Evolutionary conservation across 2,329 filamentous ascomycete genomes (phyloP), one percentile per base, ranked within the genome.

Genomic region (Cladorrhinum sp.): DNA sequence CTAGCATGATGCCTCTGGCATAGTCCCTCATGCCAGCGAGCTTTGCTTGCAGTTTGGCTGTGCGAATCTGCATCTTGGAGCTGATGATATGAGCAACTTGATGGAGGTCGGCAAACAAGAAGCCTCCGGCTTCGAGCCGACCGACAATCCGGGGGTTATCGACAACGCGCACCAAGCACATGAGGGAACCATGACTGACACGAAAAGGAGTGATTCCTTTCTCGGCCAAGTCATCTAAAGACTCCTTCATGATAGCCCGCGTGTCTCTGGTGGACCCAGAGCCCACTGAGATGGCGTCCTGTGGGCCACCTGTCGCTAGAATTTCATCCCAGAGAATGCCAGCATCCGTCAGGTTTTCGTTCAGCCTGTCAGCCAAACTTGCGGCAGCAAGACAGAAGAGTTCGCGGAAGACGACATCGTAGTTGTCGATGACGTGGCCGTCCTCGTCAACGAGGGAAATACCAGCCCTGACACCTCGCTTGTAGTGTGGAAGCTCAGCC

Each of bases 301-400:
- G 64, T 63, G 55, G 63, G 28, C 71, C 76, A 54, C 84, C 89
- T 0, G 90, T 94, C 1, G 83, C 79, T 21, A 93, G 75, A 6
- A 95, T 88, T 66, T 91, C 86, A 64, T 94, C 89, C 76, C 89
- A 94, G 1, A 95, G 77, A 9, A 85, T 79, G 4, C 91, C 91
- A 7, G 90, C 74, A 3, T 86, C 80, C 6, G 83, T 79, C 1
- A 94, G 75, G 2, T 83, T 80, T 48, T 84, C 82, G 62, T 85
- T 84, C 64, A 93, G 78, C 57, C 85, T 83, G 12, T 83, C 79
- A 0, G 92, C 89, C 7, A 96, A 82, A n/a, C 87, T 84, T 5
- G 86, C 80, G 1, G 92, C 91, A 2, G 91, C 89, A 9, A 91
- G 80, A 69, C 91, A 96, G 73, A 96, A 96, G 9, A 93, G 80